phyloP scores from a whole-genome alignment of 306 rosid species.

The Dryas drummondii region DNA sequence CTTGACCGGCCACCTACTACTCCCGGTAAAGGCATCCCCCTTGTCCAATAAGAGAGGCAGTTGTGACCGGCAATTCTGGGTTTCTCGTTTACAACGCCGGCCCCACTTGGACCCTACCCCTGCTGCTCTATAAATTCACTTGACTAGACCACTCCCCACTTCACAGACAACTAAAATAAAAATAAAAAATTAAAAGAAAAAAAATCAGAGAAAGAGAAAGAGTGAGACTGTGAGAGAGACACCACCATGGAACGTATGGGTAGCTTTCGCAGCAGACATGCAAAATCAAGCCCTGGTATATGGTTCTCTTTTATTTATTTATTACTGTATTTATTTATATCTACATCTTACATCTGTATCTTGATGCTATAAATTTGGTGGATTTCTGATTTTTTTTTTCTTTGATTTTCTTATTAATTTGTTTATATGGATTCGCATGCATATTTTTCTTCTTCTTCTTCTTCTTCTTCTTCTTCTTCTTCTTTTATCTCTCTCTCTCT shows the following conservation, averaged over 20 bases:
- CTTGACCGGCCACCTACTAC: conserved; percentile 22
- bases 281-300: conserved; percentile 30
- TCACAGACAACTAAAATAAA: background rate
- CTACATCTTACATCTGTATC: too few species aligned
- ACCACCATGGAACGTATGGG: conserved; percentile 28
- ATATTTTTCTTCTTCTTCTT: too few species aligned
- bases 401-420: background rate
- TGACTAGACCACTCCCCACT: background rate
- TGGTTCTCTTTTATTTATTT: background rate
- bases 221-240: background rate
- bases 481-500: too few species aligned
- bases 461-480: too few species aligned
- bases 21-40: conserved; percentile 17
- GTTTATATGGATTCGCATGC: too few species aligned
- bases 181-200: background rate
- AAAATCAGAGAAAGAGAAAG: background rate
- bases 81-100: conserved; percentile 14
- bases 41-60: conserved; percentile 20
- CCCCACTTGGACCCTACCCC: background rate
- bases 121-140: conserved; percentile 12
- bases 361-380: too few species aligned
- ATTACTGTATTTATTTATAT: background rate
- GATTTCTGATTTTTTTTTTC: background rate
- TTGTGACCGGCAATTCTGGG: conserved; percentile 19
- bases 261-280: conserved; percentile 20